These are phyloP conservation scores for Marsdenia floribunda DNA, from an alignment of 257 asterid genomes.

Conservation along the genomic window DNA sequence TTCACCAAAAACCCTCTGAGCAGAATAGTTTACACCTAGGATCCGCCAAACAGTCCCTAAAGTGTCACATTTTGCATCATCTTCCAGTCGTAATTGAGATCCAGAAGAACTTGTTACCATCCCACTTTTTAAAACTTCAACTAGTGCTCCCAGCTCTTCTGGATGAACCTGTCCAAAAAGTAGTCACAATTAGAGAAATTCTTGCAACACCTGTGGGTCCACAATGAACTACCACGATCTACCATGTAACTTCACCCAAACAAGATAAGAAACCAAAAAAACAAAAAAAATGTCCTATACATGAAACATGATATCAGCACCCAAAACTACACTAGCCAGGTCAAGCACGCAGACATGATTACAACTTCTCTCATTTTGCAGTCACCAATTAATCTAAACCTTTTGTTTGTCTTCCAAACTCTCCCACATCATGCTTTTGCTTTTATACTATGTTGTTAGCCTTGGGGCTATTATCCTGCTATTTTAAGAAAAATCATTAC, in stretches of 20 bases:
- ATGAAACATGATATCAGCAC: neutral
- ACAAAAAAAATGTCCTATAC: neutral
- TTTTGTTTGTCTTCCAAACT: neutral
- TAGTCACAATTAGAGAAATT: conserved; percentile 1
- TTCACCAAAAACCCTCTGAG: conserved; percentile 98
- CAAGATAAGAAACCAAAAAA: neutral
- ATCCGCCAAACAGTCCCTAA: conserved; percentile 94
- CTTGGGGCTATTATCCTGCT: neutral
- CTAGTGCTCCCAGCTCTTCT: conserved; percentile 83
- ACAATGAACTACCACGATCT: neutral
- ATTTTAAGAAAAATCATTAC: neutral
- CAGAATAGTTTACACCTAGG: conserved; percentile 67
- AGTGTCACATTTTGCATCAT: conserved; percentile 88
- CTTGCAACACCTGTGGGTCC: neutral
- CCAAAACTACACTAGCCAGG: neutral
- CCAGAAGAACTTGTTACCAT: conserved; percentile 87
- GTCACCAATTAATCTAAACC: neutral
- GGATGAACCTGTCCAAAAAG: conserved; percentile 65
- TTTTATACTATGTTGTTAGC: neutral
- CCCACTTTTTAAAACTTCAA: conserved; percentile 91
- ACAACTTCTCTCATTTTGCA: neutral
- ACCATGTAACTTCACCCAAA: neutral
- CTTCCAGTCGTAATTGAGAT: conserved; percentile 65
- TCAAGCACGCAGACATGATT: neutral
- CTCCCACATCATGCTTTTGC: neutral